Conservation (phyloP, 306 rosid species). For the Prunus mume region DNA sequence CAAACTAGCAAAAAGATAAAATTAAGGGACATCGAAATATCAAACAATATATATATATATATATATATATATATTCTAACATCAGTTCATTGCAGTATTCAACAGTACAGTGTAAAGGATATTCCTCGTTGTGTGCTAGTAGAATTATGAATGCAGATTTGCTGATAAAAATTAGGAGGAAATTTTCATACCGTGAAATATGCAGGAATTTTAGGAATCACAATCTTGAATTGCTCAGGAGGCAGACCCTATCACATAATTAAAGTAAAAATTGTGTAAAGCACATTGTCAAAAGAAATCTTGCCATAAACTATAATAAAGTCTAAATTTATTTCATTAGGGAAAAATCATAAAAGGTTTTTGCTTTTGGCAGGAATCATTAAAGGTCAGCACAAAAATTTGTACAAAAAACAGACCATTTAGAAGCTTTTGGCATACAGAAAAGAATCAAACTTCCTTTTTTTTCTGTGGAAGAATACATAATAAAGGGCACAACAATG, state of each 20-base stretch:
- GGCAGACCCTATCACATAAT: slow-evolving; percentile 39
- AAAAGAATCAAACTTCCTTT: not conserved
- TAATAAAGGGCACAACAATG: not conserved
- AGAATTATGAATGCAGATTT: not conserved
- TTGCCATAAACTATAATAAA: not conserved
- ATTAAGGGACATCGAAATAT: not conserved
- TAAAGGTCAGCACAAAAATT: not conserved
- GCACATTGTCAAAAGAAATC: not conserved
- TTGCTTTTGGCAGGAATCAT: not conserved
- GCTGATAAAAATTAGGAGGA: not conserved
- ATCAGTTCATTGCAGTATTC: not conserved
- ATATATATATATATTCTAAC: not conserved
- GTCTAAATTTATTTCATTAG: not conserved
- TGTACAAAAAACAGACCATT: not conserved
- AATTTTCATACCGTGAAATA: slow-evolving; percentile 63
- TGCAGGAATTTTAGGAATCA: slow-evolving; percentile 65
- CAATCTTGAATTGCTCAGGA: slow-evolving; percentile 68
- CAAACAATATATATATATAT: not conserved
- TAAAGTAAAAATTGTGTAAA: not conserved
- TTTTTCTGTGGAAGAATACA: not conserved
- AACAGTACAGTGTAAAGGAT: not conserved
- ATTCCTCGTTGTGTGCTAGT: not conserved
- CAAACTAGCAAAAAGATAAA: not conserved
- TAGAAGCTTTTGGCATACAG: not conserved
- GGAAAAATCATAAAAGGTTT: not conserved